Conservation (phyloP, 1,284 basidiomycete genomes). For the Puccinia coronata region DNA sequence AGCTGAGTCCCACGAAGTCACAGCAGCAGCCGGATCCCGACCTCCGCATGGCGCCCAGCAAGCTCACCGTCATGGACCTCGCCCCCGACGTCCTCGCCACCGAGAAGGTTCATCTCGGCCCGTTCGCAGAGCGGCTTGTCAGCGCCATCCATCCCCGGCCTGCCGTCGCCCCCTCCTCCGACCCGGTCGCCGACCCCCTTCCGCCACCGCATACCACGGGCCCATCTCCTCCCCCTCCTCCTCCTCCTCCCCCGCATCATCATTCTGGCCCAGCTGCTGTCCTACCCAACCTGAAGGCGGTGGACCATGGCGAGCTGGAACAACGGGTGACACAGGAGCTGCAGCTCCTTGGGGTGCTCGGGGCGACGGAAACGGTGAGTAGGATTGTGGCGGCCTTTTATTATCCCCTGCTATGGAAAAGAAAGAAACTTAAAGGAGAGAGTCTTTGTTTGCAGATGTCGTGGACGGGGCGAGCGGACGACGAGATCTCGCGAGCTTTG, state of each 20-base stretch:
- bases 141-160: conserved; percentile 52
- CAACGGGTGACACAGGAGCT: conserved; percentile 64
- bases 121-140: conserved; percentile 69
- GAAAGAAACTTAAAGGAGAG: no score
- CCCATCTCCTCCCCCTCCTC: conserved; percentile 52
- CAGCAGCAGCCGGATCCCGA: conserved; percentile 51
- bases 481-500: conserved; percentile 85
- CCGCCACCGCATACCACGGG: no score
- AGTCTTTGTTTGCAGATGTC: conserved; percentile 66
- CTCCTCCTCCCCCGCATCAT: conserved; percentile 37
- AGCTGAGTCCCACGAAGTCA: no score
- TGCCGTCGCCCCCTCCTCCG: no score
- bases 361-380: conserved; percentile 62
- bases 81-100: conserved; percentile 66
- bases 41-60: neutral
- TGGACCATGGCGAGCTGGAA: conserved; percentile 64
- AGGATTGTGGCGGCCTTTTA: no score
- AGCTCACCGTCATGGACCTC: conserved; percentile 68
- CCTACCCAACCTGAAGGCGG: neutral
- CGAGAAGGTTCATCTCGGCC: conserved; percentile 70
- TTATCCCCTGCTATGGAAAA: no score
- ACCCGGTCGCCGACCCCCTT: no score
- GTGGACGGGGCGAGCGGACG: conserved; percentile 76
- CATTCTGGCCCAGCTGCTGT: neutral
- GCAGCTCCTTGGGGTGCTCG: conserved; percentile 62